Evolutionary conservation across 2,329 filamentous ascomycete genomes (phyloP).

Genomic region (Pseudogymnoascus sp.): DNA sequence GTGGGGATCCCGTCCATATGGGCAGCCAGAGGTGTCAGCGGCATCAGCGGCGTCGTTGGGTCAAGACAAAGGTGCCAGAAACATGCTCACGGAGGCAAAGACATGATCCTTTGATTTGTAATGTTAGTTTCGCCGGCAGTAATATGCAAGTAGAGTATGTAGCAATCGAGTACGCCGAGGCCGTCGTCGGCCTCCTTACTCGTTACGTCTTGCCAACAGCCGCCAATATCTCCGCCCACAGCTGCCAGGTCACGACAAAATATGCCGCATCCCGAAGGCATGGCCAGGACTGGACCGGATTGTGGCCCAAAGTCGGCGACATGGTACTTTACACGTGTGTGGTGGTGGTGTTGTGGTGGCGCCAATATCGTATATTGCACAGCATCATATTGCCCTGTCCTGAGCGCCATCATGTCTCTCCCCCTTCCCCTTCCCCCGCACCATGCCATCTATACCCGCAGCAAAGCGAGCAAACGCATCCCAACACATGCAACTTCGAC

Average conservation of each 20-base stretch:
- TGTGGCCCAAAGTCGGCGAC: not conserved
- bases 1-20: not conserved
- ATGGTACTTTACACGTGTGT: not conserved
- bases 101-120: not conserved
- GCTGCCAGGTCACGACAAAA: conserved; percentile 1
- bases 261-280: not conserved
- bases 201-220: not conserved
- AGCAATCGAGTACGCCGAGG: not conserved
- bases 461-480: not conserved
- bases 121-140: not conserved
- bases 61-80: not conserved
- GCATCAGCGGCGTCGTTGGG: not conserved
- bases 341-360: conserved; percentile 4
- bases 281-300: not conserved
- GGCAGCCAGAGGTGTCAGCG: not conserved
- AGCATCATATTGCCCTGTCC: conserved; percentile 8
- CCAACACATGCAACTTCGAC: not conserved
- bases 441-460: not conserved
- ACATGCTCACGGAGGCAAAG: not conserved
- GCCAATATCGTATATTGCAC: conserved; percentile 2
- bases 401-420: not conserved
- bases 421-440: not conserved
- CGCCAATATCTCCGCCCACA: not conserved
- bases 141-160: no score
- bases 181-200: not conserved